Percentiles rank a stretch among this genome's conserved stretches.
Conservation (phyloP, 2,329 filamentous ascomycete species). For the Talaromyces pinophilus region DNA sequence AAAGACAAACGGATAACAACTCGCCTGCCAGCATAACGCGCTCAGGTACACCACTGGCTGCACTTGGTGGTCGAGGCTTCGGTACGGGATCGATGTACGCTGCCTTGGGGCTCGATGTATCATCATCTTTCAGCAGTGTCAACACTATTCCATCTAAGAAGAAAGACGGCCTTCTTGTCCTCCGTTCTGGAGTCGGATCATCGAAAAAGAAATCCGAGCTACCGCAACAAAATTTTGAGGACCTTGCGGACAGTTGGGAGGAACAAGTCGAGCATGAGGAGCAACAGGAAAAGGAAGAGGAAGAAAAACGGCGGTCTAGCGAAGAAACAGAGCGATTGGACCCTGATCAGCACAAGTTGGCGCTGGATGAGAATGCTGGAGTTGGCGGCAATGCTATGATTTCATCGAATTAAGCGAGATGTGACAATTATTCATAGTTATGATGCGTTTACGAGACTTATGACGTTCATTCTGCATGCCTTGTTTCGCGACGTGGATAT, state of each 20-base stretch:
- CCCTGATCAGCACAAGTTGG: not conserved
- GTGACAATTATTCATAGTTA: not conserved
- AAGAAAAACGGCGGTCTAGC: slow-evolving; percentile 15
- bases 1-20: slow-evolving; percentile 29
- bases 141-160: slow-evolving; percentile 32
- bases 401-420: not conserved
- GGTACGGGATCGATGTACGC: slow-evolving; percentile 34
- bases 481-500: not conserved
- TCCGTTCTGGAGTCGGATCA: slow-evolving; percentile 38
- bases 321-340: slow-evolving; percentile 15
- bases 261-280: slow-evolving; percentile 49
- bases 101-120: slow-evolving; percentile 26
- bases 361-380: not conserved
- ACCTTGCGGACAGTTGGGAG: slow-evolving; percentile 51
- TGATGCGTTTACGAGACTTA: not conserved
- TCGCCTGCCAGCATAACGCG: slow-evolving; percentile 20
- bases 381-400: not conserved
- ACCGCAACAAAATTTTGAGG: slow-evolving; percentile 23
- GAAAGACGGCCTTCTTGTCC: slow-evolving; percentile 31
- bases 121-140: slow-evolving; percentile 25
- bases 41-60: slow-evolving; percentile 17
- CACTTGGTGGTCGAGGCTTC: slow-evolving; percentile 20
- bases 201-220: slow-evolving; percentile 29
- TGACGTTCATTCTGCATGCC: not conserved
- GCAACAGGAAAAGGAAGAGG: slow-evolving; percentile 26